Evolutionary conservation across 768 basidiomycete species (phyloP).

Genomic region (Trametes maxima): DNA sequence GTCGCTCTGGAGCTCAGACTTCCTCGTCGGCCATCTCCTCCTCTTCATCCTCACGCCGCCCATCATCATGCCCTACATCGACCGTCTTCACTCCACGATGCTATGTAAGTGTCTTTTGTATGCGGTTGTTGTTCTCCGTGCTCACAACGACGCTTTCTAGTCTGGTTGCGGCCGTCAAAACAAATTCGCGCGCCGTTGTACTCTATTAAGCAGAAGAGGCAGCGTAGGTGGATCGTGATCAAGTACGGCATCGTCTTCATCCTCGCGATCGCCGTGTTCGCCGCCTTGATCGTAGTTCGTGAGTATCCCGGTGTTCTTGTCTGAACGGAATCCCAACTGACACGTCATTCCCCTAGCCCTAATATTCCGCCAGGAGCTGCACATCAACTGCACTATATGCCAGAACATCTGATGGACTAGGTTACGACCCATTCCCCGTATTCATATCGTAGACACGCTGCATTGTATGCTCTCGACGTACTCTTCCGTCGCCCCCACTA

Average conservation of each 20-base stretch:
- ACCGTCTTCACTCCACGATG: constrained; percentile 87
- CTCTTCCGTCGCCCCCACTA: background rate
- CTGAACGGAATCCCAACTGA: background rate
- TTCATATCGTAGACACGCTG: constrained; percentile 19
- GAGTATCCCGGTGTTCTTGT: constrained; percentile 36
- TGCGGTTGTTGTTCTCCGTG: background rate
- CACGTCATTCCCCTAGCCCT: constrained; percentile 23
- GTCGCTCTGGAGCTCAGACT: constrained; percentile 93
- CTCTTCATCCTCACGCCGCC: constrained; percentile 91
- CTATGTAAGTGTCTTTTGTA: constrained; percentile 67
- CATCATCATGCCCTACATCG: constrained; percentile 87
- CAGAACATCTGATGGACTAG: constrained; percentile 31
- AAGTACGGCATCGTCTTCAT: constrained; percentile 84
- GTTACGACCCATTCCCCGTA: constrained; percentile 17
- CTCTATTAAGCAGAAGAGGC: constrained; percentile 85
- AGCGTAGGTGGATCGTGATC: constrained; percentile 88
- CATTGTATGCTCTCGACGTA: constrained; percentile 24
- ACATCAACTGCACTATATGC: constrained; percentile 33
- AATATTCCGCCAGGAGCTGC: constrained; percentile 31
- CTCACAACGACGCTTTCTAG: constrained; percentile 42
- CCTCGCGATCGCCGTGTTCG: constrained; percentile 65
- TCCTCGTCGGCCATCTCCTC: constrained; percentile 83
- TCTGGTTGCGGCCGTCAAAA: constrained; percentile 95
- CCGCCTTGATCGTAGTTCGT: constrained; percentile 79
- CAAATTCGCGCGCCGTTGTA: constrained; percentile 93